Base-by-base conservation (phyloP, 2,329 filamentous ascomycete genomes). In the Fusarium chaquense region DNA sequence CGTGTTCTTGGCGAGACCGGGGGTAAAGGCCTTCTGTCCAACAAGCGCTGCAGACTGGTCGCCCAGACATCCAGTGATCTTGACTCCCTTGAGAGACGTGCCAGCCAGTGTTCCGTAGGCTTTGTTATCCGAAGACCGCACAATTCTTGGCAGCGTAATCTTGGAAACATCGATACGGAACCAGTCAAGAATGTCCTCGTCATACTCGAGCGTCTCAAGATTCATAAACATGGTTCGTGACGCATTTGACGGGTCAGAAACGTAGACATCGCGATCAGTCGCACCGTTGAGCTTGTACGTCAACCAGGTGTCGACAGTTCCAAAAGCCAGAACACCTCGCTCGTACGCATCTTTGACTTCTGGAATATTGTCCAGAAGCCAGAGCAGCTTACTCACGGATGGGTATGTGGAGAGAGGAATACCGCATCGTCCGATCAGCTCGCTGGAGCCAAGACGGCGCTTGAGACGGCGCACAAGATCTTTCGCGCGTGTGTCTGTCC, bases 221-320 rank as follows among this genome's bases (percentile, higher is more conserved):
- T 94, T 93, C 89, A 94, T 93, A 80, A 96, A 94, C 92, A 94
- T 94, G 44, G 93, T 95, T 70, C 67, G 84, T 5, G 91, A 93
- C n/a, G 93, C 92, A 77, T 96, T 96, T 61, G 91, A 91, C 8
- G 90, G 87, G 75, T 96, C 93, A 2, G 92, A 93, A 62, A 95
- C 91, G 76, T 91, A 88, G 55, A 92, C 78, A 58, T 90, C 87
- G 58, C 85, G 87, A 62, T 86, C 85, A 40, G 83, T 84, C 20
- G 90, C 90, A 61, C 92, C 92, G 73, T 94, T 92, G 51, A 95
- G 85, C 78, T 93, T 92, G 81, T 91, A 95, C 32, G 93, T 83
- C 65, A 96, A 81, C 93, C 93, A 96, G 3, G 91, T 86, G 77
- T 96, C 93, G 53, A 94, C 89, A 22, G 93, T 95, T 61, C 92